A percentile compares a stretch with the other conserved stretches of the same genome.
Evolutionary conservation across 2,329 filamentous ascomycete species (phyloP).

Genomic region (Aspergillus glaucus): DNA sequence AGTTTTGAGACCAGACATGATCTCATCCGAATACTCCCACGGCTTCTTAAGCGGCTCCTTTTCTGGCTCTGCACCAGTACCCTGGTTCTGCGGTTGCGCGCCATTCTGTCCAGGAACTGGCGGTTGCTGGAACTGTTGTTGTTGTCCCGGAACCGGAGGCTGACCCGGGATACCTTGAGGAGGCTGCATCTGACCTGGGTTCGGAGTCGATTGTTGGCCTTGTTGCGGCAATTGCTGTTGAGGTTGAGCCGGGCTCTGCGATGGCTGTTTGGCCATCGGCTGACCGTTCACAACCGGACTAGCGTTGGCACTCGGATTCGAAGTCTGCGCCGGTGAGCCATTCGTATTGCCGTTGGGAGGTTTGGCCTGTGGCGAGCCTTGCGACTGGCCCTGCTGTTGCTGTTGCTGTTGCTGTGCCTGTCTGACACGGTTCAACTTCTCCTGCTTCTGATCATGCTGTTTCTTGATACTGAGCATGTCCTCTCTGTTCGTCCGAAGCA

Average conservation of each 20-base stretch:
- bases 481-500: slow-evolving; percentile 85
- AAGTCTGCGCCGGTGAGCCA: slow-evolving; percentile 38
- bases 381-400: slow-evolving; percentile 40
- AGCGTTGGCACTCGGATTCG: slow-evolving; percentile 45
- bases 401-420: slow-evolving; percentile 54
- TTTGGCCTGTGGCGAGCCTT: slow-evolving; percentile 32
- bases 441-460: slow-evolving; percentile 62
- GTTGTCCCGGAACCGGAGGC: slow-evolving; percentile 30
- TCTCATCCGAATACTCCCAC: slow-evolving; percentile 95
- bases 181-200: slow-evolving; percentile 18
- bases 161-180: slow-evolving; percentile 13
- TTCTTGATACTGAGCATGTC: slow-evolving; percentile 93
- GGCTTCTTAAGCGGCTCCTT: slow-evolving; percentile 62
- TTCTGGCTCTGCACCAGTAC: slow-evolving; percentile 22
- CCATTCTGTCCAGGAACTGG: slow-evolving; percentile 24
- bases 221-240: slow-evolving; percentile 8
- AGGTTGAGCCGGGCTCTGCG: slow-evolving; percentile 10
- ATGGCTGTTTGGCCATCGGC: slow-evolving; percentile 17
- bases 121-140: slow-evolving; percentile 13
- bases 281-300: slow-evolving; percentile 19
- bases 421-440: slow-evolving; percentile 57
- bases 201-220: slow-evolving; percentile 13
- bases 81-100: slow-evolving; percentile 19
- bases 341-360: slow-evolving; percentile 40
- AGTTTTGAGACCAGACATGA: slow-evolving; percentile 92